Percentiles rank a stretch among this genome's conserved stretches.
phyloP scores from a whole-genome alignment of 768 basidiomycete species.

The Trametes cingulata region DNA sequence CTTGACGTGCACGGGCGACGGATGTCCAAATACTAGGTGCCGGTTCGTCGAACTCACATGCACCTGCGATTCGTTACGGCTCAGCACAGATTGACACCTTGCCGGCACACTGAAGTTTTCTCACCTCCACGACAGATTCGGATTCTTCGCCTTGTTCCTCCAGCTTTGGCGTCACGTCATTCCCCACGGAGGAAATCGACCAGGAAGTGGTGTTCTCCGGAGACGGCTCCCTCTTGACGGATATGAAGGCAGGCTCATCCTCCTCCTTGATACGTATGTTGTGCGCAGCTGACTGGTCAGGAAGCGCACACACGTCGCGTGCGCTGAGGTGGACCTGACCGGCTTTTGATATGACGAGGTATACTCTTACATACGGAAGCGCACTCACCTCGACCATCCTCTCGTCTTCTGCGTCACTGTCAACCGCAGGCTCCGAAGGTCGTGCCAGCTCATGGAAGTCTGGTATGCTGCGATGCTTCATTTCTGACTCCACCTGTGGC shows the following conservation, averaged over 20 bases:
- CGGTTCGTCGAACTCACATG: slow-evolving; percentile 2
- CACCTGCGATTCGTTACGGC: neutral
- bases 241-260: neutral
- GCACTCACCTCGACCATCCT: neutral
- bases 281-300: neutral
- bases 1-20: too few species aligned
- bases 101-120: neutral
- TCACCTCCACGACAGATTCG: neutral
- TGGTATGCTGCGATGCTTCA: neutral
- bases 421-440: neutral
- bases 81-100: too few species aligned
- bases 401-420: neutral
- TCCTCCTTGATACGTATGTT: neutral
- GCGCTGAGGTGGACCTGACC: neutral
- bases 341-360: neutral
- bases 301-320: neutral
- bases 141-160: neutral
- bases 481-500: neutral
- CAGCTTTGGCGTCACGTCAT: too few species aligned
- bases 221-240: neutral
- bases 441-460: neutral
- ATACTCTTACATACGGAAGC: neutral
- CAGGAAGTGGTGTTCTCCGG: neutral
- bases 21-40: neutral
- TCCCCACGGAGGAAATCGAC: neutral